Conservation (phyloP, 2,329 filamentous ascomycete species). For the Leptographium radiaticola region DNA sequence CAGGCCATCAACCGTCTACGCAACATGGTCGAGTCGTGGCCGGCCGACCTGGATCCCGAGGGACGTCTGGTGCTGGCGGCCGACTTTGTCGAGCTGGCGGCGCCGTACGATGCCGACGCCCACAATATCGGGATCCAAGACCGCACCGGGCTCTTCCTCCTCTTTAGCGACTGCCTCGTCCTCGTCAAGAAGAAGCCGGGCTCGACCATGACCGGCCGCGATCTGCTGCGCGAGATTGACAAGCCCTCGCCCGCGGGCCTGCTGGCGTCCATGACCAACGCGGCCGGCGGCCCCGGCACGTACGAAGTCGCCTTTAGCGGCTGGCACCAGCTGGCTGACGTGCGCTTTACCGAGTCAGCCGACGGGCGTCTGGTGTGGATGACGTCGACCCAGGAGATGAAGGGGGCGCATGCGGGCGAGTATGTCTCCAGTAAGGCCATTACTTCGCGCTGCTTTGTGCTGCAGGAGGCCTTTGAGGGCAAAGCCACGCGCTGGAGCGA, state of each 20-base stretch:
- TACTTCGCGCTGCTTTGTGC: constrained; percentile 54
- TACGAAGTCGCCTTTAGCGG: constrained; percentile 67
- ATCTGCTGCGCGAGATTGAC: constrained; percentile 73
- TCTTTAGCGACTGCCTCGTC: constrained; percentile 75
- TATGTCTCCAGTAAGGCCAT: constrained; percentile 35
- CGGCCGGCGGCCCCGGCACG: constrained; percentile 43
- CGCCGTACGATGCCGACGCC: constrained; percentile 46
- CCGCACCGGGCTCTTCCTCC: constrained; percentile 57
- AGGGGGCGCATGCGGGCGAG: constrained; percentile 35
- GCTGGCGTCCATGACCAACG: constrained; percentile 50
- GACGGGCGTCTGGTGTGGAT: constrained; percentile 56
- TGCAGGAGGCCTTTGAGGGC: constrained; percentile 65
- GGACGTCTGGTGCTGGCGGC: constrained; percentile 71
- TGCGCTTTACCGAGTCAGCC: constrained; percentile 59
- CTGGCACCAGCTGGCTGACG: constrained; percentile 54
- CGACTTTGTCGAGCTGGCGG: constrained; percentile 64
- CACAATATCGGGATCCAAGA: constrained; percentile 33
- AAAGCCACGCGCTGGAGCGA: constrained; percentile 67
- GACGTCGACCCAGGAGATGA: constrained; percentile 49
- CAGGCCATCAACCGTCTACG: constrained; percentile 62
- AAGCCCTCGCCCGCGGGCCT: constrained; percentile 56
- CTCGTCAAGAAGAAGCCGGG: constrained; percentile 58
- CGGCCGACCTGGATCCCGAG: constrained; percentile 52
- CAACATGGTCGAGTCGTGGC: constrained; percentile 68
- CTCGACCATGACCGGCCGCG: constrained; percentile 55